Evolutionary conservation across 2,329 filamentous ascomycete species (phyloP).

Genomic region (Cercospora janseana): DNA sequence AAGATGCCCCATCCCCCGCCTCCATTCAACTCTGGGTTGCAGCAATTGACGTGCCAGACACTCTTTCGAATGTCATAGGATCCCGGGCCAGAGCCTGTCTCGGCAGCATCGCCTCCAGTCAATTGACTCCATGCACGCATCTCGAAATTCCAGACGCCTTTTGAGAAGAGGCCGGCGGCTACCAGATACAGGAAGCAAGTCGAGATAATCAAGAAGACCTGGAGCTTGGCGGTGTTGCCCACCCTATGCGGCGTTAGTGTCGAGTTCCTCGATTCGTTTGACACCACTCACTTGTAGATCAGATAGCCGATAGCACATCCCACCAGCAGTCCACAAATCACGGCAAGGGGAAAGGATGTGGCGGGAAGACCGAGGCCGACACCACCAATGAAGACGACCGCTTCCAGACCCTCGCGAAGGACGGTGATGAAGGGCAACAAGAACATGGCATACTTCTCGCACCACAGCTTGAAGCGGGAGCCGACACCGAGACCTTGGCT

Average conservation of each 20-base stretch:
- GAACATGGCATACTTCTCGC: constrained; percentile 83
- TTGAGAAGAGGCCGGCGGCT: constrained; percentile 76
- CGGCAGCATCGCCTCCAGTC: constrained; percentile 62
- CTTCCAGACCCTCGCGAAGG: constrained; percentile 81
- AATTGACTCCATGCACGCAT: constrained; percentile 64
- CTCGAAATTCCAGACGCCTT: constrained; percentile 72
- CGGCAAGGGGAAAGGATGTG: constrained; percentile 72
- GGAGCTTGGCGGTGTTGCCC: constrained; percentile 64
- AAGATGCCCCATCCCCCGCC: constrained; percentile 83
- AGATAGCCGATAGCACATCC: constrained; percentile 68
- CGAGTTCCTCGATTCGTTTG: not conserved
- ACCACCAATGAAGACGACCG: constrained; percentile 80
- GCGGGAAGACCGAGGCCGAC: constrained; percentile 76
- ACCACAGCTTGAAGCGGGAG: constrained; percentile 59
- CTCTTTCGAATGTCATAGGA: constrained; percentile 76
- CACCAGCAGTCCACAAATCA: constrained; percentile 67
- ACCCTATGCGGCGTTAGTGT: constrained; percentile 43
- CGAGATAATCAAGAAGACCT: constrained; percentile 76
- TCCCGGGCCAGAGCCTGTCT: constrained; percentile 65
- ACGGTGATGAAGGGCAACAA: constrained; percentile 82
- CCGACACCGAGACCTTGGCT: constrained; percentile 39
- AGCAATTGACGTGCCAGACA: constrained; percentile 86
- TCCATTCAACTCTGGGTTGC: constrained; percentile 68
- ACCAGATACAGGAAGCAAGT: constrained; percentile 84
- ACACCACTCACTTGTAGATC: constrained; percentile 68